Evolutionary conservation across 345 rosid genomes (phyloP).

Genomic region (Kandelia obovata): DNA sequence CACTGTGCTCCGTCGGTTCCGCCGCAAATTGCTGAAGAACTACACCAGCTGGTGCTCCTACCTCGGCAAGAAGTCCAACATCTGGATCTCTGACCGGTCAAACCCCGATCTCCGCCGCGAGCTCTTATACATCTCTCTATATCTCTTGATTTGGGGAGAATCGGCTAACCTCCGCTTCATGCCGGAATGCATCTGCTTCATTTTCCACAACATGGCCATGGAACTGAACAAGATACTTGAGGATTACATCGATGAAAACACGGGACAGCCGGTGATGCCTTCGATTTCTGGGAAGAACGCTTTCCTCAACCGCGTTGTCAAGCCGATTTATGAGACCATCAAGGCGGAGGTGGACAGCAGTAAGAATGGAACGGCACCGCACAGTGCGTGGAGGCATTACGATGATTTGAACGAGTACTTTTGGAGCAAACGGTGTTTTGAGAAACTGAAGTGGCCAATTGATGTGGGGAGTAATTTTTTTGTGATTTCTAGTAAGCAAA

Average conservation of each 20-base stretch:
- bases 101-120: slow-evolving; percentile 61
- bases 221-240: slow-evolving; percentile 78
- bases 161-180: slow-evolving; percentile 79
- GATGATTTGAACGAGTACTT: slow-evolving; percentile 95
- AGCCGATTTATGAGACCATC: slow-evolving; percentile 74
- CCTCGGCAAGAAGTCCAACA: slow-evolving; percentile 67
- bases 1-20: slow-evolving; percentile 62
- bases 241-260: slow-evolving; percentile 81
- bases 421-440: slow-evolving; percentile 86
- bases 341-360: slow-evolving; percentile 79
- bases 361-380: slow-evolving; percentile 90
- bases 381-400: slow-evolving; percentile 86
- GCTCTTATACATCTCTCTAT: slow-evolving; percentile 64
- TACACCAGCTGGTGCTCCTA: slow-evolving; percentile 89
- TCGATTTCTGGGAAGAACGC: slow-evolving; percentile 77
- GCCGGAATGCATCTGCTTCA: slow-evolving; percentile 84
- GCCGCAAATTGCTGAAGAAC: slow-evolving; percentile 64
- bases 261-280: slow-evolving; percentile 81
- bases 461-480: slow-evolving; percentile 73
- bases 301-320: slow-evolving; percentile 61
- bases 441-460: slow-evolving; percentile 85
- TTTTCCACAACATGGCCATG: slow-evolving; percentile 90
- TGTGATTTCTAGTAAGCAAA: slow-evolving; percentile 42
- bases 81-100: slow-evolving; percentile 75
- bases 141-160: slow-evolving; percentile 88